These are phyloP conservation scores for Avicennia marina DNA, from an alignment of 257 asterid genomes.

Conservation along the genomic window DNA sequence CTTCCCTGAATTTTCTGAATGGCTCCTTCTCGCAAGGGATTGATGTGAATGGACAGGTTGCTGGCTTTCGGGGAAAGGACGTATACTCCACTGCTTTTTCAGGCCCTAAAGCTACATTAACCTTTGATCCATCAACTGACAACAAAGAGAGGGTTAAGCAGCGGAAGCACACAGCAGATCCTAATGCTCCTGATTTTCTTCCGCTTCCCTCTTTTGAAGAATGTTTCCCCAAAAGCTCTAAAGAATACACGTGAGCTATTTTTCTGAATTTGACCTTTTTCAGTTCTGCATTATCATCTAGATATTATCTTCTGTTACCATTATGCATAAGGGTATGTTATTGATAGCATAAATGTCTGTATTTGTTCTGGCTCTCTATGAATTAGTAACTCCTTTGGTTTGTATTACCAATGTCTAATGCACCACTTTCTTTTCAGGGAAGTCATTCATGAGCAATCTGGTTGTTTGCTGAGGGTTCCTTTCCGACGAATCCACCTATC, in stretches of 20 bases:
- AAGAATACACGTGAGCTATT: slow-evolving; percentile 56
- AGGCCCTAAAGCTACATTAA: slow-evolving; percentile 60
- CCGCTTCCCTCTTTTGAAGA: slow-evolving; percentile 92
- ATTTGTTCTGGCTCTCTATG: too few species aligned
- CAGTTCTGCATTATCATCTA: too few species aligned
- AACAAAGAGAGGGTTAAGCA: slow-evolving; percentile 46
- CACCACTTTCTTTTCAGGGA: slow-evolving; percentile 51
- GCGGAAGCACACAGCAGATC: slow-evolving; percentile 83
- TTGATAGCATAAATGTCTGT: too few species aligned
- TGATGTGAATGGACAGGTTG: slow-evolving; percentile 33
- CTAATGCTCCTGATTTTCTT: slow-evolving; percentile 82
- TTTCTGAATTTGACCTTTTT: neutral
- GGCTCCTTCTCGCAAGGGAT: slow-evolving; percentile 56
- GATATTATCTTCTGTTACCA: too few species aligned
- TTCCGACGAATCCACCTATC: slow-evolving; percentile 82
- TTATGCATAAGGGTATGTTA: too few species aligned
- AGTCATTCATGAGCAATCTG: slow-evolving; percentile 73
- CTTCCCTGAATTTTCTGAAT: slow-evolving; percentile 37
- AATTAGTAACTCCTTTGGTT: too few species aligned
- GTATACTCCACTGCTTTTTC: slow-evolving; percentile 18
- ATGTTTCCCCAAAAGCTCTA: slow-evolving; percentile 94
- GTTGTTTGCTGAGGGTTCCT: slow-evolving; percentile 72
- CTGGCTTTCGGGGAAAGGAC: slow-evolving; percentile 30
- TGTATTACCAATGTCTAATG: neutral
- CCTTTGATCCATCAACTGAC: slow-evolving; percentile 67